A percentile compares a stretch with the other conserved stretches of the same genome.
These are phyloP conservation scores for Russula lepida DNA, from an alignment of 768 basidiomycete species.

Conservation along the genomic window DNA sequence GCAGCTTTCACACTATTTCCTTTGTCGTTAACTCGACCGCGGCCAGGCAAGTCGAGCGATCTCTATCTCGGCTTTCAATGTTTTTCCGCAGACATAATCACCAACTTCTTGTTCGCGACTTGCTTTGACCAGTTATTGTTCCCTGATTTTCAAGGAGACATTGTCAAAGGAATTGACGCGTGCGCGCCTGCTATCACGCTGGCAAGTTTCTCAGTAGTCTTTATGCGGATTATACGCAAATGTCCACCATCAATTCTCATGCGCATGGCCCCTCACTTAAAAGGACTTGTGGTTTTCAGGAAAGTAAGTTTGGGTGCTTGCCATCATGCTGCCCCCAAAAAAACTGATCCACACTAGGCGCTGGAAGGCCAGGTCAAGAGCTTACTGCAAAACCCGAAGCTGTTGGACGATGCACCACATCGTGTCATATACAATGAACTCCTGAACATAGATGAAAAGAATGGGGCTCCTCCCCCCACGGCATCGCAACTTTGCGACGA, in stretches of 20 bases:
- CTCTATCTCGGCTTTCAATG: constrained; percentile 37
- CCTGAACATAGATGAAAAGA: not conserved
- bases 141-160: constrained; percentile 30
- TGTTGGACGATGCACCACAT: constrained; percentile 7
- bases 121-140: constrained; percentile 29
- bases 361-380: not conserved
- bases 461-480: not conserved
- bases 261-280: not conserved
- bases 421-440: constrained; percentile 13
- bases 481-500: not conserved
- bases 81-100: constrained; percentile 36
- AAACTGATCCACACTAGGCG: not conserved
- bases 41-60: constrained; percentile 24
- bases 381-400: not conserved
- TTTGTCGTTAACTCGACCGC: not conserved
- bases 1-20: not conserved
- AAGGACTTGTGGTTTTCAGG: not conserved
- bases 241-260: not conserved
- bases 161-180: constrained; percentile 29
- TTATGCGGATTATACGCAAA: not conserved
- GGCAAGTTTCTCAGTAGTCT: not conserved
- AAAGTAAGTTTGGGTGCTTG: not conserved
- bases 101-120: constrained; percentile 34
- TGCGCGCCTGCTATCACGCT: constrained; percentile 24
- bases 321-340: not conserved